Evolutionary conservation across 116 monocot species (phyloP), one percentile per base, ranked within the genome.

Genomic region (Cymodocea nodosa): DNA sequence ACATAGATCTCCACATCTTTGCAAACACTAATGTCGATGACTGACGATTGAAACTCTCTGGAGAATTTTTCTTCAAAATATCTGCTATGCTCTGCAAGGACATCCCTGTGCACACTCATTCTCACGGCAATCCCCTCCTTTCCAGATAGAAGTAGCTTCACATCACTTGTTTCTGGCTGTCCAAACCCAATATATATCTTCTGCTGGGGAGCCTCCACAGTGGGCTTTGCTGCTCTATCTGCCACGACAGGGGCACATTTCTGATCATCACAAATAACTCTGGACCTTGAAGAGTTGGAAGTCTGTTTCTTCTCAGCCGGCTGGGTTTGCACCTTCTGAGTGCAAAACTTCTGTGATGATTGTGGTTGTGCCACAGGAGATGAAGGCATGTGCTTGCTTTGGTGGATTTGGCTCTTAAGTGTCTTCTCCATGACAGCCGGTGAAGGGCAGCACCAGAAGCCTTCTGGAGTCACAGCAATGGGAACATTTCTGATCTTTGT

Each of bases 391-490:
- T 75, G 79, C 54, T 81, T 90, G 55, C 51, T 83, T 66, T 79
- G 90, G 24, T 63, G 75, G 61, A 51, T 74, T 72, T 85, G 90
- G 72, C 70, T 80, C 70, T 87, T 94, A 24, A 85, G 56, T 23
- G 83, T 85, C 70, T 89, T 95, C 63, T 95, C 90, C 55, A 90
- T 76, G 22, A 78, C 85, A 34, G 77, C 87, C 4, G 82, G 87
- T 8, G 90, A 82, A 55, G 95, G 95, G 67, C 90, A 90, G 66
- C 94, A 94, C 94, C 94, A 94, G 53, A 94, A 94, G 17, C 90
- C 94, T 85, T 90, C 90, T 48, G 94, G 90, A 44, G 87, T 94
- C 18, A 94, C 90, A 19, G 87, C 94, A 74, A 94, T 87, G 35
- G 94, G 95, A 23, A 95, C 95, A 79, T 81, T 87, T 65, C 85